A percentile compares a stretch with the other conserved stretches of the same genome.
phyloP scores from a whole-genome alignment of 2,329 filamentous ascomycete species.

The Arthroderma uncinatum region DNA sequence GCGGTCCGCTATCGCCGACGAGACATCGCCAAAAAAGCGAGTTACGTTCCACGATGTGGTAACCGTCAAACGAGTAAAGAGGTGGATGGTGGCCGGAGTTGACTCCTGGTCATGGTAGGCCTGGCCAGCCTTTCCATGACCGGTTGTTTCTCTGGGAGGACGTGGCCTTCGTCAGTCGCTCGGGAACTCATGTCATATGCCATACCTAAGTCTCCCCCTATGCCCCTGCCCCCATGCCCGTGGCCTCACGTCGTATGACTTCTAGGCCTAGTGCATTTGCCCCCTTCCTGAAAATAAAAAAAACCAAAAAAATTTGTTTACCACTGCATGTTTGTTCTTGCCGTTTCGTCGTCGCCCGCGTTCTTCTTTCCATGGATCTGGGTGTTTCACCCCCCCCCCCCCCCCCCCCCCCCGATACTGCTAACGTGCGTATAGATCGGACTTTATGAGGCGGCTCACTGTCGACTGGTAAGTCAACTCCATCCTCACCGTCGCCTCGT shows the following conservation, averaged over 20 bases:
- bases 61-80: conserved; percentile 17
- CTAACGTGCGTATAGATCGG: not conserved
- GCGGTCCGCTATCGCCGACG: conserved; percentile 6
- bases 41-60: conserved; percentile 13
- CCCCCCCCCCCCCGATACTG: too few species aligned
- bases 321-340: not conserved
- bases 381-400: too few species aligned
- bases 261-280: not conserved
- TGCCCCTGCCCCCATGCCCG: not conserved
- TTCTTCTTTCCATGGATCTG: not conserved
- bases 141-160: not conserved
- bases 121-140: not conserved
- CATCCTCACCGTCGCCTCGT: not conserved
- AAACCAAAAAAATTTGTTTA: not conserved
- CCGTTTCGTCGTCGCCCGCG: too few species aligned
- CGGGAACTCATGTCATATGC: too few species aligned
- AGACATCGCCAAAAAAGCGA: conserved; percentile 10
- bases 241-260: not conserved
- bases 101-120: not conserved
- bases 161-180: not conserved
- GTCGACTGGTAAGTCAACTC: not conserved
- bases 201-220: not conserved
- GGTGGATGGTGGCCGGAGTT: conserved; percentile 21
- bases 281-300: not conserved
- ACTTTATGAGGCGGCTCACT: not conserved